Base-by-base conservation (phyloP, 495 filamentous ascomycete species). In the Penicillium ochrochloron region DNA sequence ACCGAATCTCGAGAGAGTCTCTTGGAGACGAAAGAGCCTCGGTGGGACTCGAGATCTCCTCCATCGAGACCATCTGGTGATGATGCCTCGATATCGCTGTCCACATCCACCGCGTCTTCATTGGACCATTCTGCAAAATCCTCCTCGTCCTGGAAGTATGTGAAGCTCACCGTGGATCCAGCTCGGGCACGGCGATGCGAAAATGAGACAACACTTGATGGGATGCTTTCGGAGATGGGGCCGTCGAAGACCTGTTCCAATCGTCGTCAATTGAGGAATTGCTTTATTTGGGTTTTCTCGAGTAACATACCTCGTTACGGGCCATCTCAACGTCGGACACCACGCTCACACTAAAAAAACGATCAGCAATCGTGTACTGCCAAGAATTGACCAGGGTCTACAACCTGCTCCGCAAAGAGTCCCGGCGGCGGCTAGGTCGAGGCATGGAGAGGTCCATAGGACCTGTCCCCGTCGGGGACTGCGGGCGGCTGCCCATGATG, bases 281-380 rank as follows among this genome's bases (percentile, higher is more conserved):
- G 65, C 56, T n/a, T 15, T 2, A 2, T 33, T 37, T 25, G 56
- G 23, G 27, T 12, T 2, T 25, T 9, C 9, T 23, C 9, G 31
- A 23, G n/a, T 25, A 39, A 66, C 82, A 54, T 66, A 94, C 92
- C 84, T 97, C 94, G 73, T 97, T 91, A 51, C 94, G 92, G 29
- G 95, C 96, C 95, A 99, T 99, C 73, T 97, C 95, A n/a, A 99
- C 94, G 74, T 97, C 94, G 37, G 91, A 92, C 42, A 96, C 86
- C 67, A 97, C 87, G 76, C 92, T 96, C 44, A 89, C 80, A 74
- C 84, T 86, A 69, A 0, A 34, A 31, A n/a, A 27, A 51, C 27
- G 5, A 54, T 80, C 51, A 79, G 75, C 54, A 39, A 59, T 58
- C 27, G 25, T 10, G 27, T 27, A 35, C 39, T 37, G 59, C 62